Evolutionary conservation across 2,329 filamentous ascomycete genomes (phyloP), one percentile per base, ranked within the genome.

Genomic region (Fonsecaea nubica): DNA sequence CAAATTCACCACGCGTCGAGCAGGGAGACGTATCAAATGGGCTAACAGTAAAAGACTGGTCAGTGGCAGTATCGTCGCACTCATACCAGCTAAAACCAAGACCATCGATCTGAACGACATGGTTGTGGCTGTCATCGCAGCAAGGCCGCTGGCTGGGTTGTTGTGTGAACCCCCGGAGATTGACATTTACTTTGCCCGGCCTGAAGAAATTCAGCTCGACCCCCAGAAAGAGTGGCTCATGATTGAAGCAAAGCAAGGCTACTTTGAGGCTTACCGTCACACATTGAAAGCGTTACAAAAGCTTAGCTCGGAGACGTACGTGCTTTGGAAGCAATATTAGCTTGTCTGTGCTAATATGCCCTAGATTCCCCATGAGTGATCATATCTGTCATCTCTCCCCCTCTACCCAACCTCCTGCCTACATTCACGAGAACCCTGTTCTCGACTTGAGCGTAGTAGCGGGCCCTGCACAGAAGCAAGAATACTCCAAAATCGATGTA

Each of bases 241-340:
- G 91, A 80, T 97, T 0, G 92, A 97, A 74, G 85, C 90, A 0
- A 85, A 89, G 2, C 77, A 78, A 0, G 89, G 90, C 0, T 96
- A 93, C 75, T 97, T 87, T 69, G 93, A 97, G 76, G 87, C 91
- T 0, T 84, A 87, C 42, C 85, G 91, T 0, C 87, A 96, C 75
- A 89, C 89, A 0, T 82, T 97, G 75, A 80, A 86, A 13, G 89
- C 90, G 0, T 78, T 97, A 1, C 92, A 97, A 79, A 82, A 87
- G 78, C 76, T 85, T 78, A 83, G 78, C 64, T 76, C 76, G 67
- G 88, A 91, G 77, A 78, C 79, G 77, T 81, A 69, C 70, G 75
- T 45, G 10, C 65, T 25, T 1, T 38, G 64, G 59, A 25, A 12
- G 25, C 53, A 10, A 58, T 58, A 15, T 38, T 33, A 21, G 40